Evolutionary conservation across 257 asterid species (phyloP).

Genomic region (Henckelia pumila): DNA sequence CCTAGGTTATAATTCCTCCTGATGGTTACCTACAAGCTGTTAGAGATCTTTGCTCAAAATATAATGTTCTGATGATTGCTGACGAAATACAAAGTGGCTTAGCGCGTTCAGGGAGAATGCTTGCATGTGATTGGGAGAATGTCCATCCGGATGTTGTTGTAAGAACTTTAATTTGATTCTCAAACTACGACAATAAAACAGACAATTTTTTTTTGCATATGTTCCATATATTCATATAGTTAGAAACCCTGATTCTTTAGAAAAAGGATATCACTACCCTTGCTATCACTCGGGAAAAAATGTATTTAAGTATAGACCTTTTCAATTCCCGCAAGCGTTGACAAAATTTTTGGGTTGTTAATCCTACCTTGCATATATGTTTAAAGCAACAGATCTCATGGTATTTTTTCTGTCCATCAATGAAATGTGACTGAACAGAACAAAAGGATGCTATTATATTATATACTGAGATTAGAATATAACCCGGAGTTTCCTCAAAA

Average conservation of each 20-base stretch:
- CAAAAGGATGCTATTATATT: too few relatives aligned
- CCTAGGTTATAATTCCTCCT: constrained; percentile 87
- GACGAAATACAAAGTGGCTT: constrained; percentile 98
- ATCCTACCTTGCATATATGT: background rate
- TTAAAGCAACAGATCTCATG: background rate
- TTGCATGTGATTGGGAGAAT: constrained; percentile 95
- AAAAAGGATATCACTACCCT: background rate
- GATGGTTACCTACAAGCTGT: constrained; percentile 83
- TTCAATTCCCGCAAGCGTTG: background rate
- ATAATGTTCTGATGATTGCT: constrained; percentile 86
- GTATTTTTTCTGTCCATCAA: background rate
- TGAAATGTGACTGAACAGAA: too few relatives aligned
- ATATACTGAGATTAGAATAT: too few relatives aligned
- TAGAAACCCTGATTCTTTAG: background rate
- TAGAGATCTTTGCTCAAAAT: constrained; percentile 82
- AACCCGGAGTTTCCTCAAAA: too few relatives aligned
- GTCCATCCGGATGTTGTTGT: constrained; percentile 91
- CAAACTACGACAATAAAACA: constrained; percentile 3
- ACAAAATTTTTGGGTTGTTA: background rate
- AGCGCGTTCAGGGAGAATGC: constrained; percentile 84
- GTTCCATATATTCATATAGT: constrained; percentile 10
- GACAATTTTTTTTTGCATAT: background rate
- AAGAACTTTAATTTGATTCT: constrained; percentile 34
- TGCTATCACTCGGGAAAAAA: constrained; percentile 4
- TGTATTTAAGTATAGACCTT: background rate